Percentiles rank a stretch among this genome's conserved stretches.
These are phyloP conservation scores for Penicillium sp. DNA, from an alignment of 2,329 filamentous ascomycete genomes.

Conservation along the genomic window DNA sequence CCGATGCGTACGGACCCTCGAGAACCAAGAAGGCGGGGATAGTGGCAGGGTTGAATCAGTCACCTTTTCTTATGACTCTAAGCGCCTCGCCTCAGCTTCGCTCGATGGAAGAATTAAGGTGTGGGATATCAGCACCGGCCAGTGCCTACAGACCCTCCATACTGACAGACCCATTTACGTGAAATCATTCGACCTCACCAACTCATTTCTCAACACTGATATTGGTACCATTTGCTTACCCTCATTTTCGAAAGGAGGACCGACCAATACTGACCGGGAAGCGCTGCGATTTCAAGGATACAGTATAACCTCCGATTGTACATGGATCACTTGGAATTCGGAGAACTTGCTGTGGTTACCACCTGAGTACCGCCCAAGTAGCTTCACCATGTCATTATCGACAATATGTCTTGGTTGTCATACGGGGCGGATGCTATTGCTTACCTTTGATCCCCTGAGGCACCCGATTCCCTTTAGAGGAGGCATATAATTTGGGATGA, in stretches of 20 bases:
- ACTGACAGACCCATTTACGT: too few relatives aligned
- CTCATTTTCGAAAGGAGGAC: too few relatives aligned
- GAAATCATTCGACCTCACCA: not conserved
- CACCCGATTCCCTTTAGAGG: too few relatives aligned
- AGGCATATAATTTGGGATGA: too few relatives aligned
- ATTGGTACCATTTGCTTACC: not conserved
- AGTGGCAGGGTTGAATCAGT: conserved; percentile 4
- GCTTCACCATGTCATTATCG: not conserved
- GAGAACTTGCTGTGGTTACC: conserved; percentile 5
- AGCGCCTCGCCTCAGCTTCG: conserved; percentile 21
- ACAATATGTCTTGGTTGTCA: not conserved
- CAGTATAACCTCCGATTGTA: not conserved
- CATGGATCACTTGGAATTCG: conserved; percentile 7
- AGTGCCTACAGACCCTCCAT: not conserved
- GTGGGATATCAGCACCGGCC: not conserved
- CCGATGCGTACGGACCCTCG: not conserved
- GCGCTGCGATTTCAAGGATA: not conserved
- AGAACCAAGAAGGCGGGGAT: not conserved
- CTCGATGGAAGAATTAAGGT: conserved; percentile 16
- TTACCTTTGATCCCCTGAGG: not conserved
- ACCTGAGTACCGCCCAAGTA: conserved; percentile 1
- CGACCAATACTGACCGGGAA: not conserved
- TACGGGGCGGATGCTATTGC: not conserved
- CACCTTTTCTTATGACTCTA: conserved; percentile 15
- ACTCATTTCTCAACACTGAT: not conserved